phyloP scores from a whole-genome alignment of 495 filamentous ascomycete genomes.

The Neurospora sp. region DNA sequence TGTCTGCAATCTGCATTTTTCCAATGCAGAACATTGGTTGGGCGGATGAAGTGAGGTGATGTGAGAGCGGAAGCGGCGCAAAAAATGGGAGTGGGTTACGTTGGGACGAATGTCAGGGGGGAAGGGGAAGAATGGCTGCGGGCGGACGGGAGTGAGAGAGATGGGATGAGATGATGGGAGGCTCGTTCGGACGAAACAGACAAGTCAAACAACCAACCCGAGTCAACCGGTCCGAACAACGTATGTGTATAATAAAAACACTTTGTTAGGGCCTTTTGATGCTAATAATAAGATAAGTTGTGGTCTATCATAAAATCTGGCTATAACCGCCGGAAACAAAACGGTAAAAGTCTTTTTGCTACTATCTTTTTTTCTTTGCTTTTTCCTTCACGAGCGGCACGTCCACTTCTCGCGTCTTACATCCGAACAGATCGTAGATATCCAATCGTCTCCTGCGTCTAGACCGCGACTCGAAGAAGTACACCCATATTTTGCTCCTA shows the following conservation, averaged over 20 bases:
- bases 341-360: background rate
- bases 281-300: background rate
- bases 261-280: background rate
- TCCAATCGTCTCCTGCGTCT: background rate
- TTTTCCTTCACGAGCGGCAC: background rate
- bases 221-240: too few relatives aligned
- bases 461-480: background rate
- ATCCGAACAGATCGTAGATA: background rate
- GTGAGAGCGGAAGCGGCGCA: background rate
- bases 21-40: background rate
- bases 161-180: background rate
- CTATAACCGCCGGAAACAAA: background rate
- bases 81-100: background rate
- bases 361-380: background rate
- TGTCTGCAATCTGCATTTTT: background rate
- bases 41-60: background rate
- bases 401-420: background rate
- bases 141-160: background rate
- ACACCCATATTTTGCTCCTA: background rate
- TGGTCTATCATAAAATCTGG: background rate
- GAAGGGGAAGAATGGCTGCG: background rate
- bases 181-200: background rate
- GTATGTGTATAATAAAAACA: background rate
- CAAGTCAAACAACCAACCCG: background rate
- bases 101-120: background rate